phyloP scores from a whole-genome alignment of 1,284 basidiomycete species.

The Erythrobasidium hasegawianum region DNA sequence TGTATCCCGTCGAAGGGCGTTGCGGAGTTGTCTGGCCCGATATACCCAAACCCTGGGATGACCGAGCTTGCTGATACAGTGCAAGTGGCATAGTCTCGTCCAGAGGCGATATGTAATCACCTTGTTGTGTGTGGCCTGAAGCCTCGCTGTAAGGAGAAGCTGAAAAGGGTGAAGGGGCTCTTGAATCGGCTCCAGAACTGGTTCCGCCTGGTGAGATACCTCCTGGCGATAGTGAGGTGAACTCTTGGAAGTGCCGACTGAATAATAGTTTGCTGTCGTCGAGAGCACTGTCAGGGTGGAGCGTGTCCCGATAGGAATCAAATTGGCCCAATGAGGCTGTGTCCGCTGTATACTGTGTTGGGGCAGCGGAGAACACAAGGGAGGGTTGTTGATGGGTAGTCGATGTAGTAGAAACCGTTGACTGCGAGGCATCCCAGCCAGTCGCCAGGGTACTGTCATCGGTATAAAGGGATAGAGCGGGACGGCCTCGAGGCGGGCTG shows the following conservation, averaged over 20 bases:
- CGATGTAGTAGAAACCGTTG: too few relatives aligned
- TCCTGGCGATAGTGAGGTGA: background rate
- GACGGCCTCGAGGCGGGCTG: background rate
- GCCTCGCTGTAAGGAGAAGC: background rate
- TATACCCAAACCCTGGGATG: too few relatives aligned
- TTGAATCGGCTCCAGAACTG: constrained; percentile 1
- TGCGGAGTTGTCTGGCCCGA: too few relatives aligned
- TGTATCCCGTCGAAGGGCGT: too few relatives aligned
- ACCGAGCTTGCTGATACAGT: background rate
- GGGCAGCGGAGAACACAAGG: background rate
- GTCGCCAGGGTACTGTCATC: constrained; percentile 12
- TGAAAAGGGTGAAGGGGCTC: background rate
- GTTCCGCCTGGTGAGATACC: background rate
- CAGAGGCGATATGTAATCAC: background rate
- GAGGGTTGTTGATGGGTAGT: background rate
- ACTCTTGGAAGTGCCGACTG: background rate
- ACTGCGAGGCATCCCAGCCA: background rate
- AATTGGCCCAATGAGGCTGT: background rate
- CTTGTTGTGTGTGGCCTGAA: background rate
- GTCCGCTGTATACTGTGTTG: background rate
- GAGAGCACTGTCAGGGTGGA: constrained; percentile 1
- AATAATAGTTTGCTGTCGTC: background rate
- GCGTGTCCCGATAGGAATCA: background rate
- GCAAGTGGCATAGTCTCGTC: background rate
- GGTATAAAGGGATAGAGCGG: constrained; percentile 12